These are phyloP conservation scores for Candida nanaspora DNA, from an alignment of 805 yeast species.

Conservation along the genomic window DNA sequence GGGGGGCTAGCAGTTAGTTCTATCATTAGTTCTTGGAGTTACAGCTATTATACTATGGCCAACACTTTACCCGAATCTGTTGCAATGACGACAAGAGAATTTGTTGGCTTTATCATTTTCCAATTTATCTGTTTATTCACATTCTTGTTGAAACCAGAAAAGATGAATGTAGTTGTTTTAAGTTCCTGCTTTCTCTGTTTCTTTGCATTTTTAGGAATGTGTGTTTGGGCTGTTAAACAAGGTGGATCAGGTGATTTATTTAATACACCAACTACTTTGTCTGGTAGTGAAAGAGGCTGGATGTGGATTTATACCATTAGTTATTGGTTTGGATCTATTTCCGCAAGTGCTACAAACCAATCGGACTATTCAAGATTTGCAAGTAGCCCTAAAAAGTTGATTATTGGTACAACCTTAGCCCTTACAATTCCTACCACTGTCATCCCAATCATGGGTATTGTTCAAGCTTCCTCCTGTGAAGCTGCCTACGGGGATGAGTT, in stretches of 20 bases:
- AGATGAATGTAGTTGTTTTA: conserved; percentile 9
- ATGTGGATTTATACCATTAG: conserved; percentile 33
- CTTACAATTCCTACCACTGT: conserved; percentile 29
- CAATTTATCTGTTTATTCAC: conserved; percentile 35
- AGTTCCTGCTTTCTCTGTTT: conserved; percentile 19
- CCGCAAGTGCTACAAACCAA: conserved; percentile 32
- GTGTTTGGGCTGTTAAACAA: conserved; percentile 19
- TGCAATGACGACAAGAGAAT: conserved; percentile 33
- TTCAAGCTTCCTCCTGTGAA: conserved; percentile 35
- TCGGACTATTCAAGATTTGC: conserved; percentile 29
- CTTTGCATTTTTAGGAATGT: conserved; percentile 27
- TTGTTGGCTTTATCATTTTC: conserved; percentile 37
- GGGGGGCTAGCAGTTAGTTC: conserved; percentile 38
- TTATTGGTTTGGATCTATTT: conserved; percentile 31
- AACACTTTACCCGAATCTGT: conserved; percentile 32
- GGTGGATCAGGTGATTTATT: conserved; percentile 14
- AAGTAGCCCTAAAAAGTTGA: conserved; percentile 2
- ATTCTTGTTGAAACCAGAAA: conserved; percentile 37
- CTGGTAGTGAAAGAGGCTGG: conserved; percentile 26
- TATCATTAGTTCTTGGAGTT: conserved; percentile 31
- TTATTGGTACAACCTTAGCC: conserved; percentile 26
- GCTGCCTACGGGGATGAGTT: conserved; percentile 17
- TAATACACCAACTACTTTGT: conserved; percentile 3
- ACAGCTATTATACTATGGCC: conserved; percentile 29
- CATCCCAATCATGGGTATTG: conserved; percentile 39